These are phyloP conservation scores for Fusarium solani-melongenae DNA, from an alignment of 2,329 filamentous ascomycete species.

Conservation along the genomic window DNA sequence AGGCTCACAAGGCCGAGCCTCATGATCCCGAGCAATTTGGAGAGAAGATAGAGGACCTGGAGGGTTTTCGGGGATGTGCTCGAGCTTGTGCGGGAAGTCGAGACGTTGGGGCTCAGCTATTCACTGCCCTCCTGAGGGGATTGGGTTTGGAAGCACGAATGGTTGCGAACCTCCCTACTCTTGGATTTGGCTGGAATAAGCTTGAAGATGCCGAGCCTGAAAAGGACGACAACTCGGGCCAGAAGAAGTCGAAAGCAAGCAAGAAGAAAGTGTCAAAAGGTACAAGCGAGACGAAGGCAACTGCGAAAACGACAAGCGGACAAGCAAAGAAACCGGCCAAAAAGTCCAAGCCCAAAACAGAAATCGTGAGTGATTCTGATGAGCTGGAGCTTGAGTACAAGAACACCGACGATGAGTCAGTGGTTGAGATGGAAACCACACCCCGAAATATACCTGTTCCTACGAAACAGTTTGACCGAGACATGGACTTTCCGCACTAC, in stretches of 20 bases:
- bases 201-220: conserved; percentile 77
- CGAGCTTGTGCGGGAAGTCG: conserved; percentile 81
- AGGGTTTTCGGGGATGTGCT: conserved; percentile 77
- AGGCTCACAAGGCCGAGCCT: conserved; percentile 72
- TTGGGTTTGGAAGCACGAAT: conserved; percentile 85
- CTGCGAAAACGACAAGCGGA: conserved; percentile 19
- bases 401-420: conserved; percentile 69
- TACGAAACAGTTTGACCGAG: conserved; percentile 72
- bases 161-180: conserved; percentile 84
- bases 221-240: conserved; percentile 46
- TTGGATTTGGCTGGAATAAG: conserved; percentile 93
- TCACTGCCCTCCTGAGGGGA: conserved; percentile 84
- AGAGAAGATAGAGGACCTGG: conserved; percentile 75
- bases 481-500: conserved; percentile 87
- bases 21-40: conserved; percentile 76
- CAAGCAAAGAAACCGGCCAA: conserved; percentile 30
- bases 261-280: conserved; percentile 8
- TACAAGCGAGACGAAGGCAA: neutral
- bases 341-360: conserved; percentile 14
- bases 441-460: conserved; percentile 52
- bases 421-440: conserved; percentile 64
- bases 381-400: conserved; percentile 53
- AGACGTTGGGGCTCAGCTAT: conserved; percentile 89
- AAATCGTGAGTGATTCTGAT: conserved; percentile 55
- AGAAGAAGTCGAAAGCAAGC: neutral